Evolutionary conservation across 1,284 basidiomycete species (phyloP).

Genomic region (Trametes hirsuta): DNA sequence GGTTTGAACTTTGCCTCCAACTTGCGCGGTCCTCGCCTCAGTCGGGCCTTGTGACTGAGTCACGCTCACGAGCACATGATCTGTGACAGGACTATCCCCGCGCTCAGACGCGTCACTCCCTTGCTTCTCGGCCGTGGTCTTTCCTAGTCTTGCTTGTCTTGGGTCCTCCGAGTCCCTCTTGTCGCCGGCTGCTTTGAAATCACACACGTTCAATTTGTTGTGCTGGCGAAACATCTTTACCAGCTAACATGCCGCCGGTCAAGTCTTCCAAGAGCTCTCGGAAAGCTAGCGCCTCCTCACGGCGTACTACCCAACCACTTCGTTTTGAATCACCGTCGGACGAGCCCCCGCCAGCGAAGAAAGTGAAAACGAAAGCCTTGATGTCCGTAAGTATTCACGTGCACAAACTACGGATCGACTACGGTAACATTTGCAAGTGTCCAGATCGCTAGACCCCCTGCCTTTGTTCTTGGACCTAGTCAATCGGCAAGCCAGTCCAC

Average conservation of each 20-base stretch:
- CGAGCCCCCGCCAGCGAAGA: constrained; percentile 20
- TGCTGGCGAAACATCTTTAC: not conserved
- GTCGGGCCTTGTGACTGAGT: not conserved
- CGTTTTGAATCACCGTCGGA: not conserved
- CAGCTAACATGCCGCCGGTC: constrained; percentile 7
- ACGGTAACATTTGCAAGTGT: constrained; percentile 15
- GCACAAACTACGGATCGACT: not conserved
- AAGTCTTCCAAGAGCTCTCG: constrained; percentile 2
- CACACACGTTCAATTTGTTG: too few relatives aligned
- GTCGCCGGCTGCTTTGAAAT: not conserved
- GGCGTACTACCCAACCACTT: not conserved
- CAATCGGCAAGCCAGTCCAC: constrained; percentile 17
- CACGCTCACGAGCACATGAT: constrained; percentile 2
- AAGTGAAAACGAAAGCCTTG: constrained; percentile 18
- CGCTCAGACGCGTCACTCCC: constrained; percentile 8
- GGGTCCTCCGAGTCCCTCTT: not conserved
- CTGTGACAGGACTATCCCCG: not conserved
- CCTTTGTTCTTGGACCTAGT: constrained; percentile 36
- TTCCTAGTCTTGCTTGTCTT: not conserved
- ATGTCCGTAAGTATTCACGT: constrained; percentile 14
- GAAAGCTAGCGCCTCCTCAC: constrained; percentile 1
- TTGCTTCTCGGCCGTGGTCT: not conserved
- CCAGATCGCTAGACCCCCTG: constrained; percentile 41
- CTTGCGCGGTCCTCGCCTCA: not conserved
- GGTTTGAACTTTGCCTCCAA: not conserved